Evolutionary conservation across 176 grass and related monocot species (phyloP).

Genomic region (Pharus latifolius): DNA sequence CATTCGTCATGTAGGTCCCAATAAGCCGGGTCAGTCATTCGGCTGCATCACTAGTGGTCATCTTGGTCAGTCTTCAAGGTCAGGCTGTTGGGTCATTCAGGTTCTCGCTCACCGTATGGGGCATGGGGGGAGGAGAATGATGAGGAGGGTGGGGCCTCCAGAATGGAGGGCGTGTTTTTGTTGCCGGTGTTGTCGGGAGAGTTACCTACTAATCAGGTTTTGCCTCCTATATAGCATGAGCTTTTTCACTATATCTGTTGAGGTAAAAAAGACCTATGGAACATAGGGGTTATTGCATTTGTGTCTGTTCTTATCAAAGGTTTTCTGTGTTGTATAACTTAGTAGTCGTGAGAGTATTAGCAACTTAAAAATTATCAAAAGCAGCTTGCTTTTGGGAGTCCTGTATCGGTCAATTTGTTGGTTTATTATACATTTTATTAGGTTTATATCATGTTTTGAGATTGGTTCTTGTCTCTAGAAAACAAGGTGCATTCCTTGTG

Average conservation of each 20-base stretch:
- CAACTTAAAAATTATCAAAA: slow-evolving; percentile 41
- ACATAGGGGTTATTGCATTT: slow-evolving; percentile 24
- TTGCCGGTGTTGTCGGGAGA: slow-evolving; percentile 16
- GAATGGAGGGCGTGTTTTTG: background rate
- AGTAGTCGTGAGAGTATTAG: slow-evolving; percentile 14
- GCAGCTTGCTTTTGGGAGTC: slow-evolving; percentile 37
- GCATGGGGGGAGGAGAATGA: slow-evolving; percentile 28
- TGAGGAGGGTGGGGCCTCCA: background rate
- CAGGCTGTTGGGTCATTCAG: slow-evolving; percentile 29
- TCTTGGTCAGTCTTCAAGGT: slow-evolving; percentile 45
- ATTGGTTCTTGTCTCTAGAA: background rate
- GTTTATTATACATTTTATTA: slow-evolving; percentile 8
- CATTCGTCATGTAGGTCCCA: slow-evolving; percentile 47
- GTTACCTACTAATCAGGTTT: slow-evolving; percentile 15
- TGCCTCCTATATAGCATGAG: slow-evolving; percentile 52
- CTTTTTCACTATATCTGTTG: slow-evolving; percentile 39
- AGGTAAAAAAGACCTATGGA: slow-evolving; percentile 48
- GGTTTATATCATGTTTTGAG: background rate
- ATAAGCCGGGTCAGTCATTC: slow-evolving; percentile 34
- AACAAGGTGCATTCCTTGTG: no score
- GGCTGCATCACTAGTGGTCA: slow-evolving; percentile 26
- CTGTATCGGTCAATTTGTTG: slow-evolving; percentile 21
- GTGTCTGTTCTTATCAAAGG: slow-evolving; percentile 28
- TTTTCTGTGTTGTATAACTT: slow-evolving; percentile 40
- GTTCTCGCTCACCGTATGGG: slow-evolving; percentile 17